Conservation (phyloP, 1,139 yeast genomes). For the Lodderomyces elongisporus region DNA sequence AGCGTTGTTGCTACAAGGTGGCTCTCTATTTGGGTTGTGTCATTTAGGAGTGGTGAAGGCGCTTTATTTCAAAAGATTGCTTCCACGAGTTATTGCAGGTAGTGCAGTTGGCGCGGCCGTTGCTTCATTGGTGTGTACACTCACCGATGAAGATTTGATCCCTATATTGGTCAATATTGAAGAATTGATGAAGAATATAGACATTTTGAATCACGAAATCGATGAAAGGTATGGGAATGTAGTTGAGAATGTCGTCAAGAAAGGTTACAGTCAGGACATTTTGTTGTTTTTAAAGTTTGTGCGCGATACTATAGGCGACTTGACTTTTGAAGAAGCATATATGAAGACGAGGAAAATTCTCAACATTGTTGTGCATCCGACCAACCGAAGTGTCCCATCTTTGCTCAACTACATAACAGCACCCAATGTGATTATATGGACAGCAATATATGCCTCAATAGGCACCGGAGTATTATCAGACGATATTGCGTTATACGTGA, state of each 20-base stretch:
- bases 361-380: constrained; percentile 86
- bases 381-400: constrained; percentile 66
- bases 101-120: constrained; percentile 93
- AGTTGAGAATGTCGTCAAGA: constrained; percentile 59
- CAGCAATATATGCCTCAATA: constrained; percentile 72
- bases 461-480: constrained; percentile 64
- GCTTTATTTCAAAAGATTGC: constrained; percentile 60
- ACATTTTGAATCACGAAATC: constrained; percentile 47
- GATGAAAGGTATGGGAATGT: constrained; percentile 63
- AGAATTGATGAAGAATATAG: constrained; percentile 49
- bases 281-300: constrained; percentile 75
- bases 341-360: constrained; percentile 76
- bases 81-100: constrained; percentile 88
- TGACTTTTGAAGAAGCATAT: constrained; percentile 92
- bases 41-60: constrained; percentile 91
- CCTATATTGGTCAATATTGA: constrained; percentile 44
- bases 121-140: constrained; percentile 76
- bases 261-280: constrained; percentile 84
- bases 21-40: constrained; percentile 87
- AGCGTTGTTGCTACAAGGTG: constrained; percentile 88
- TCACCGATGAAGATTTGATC: constrained; percentile 52
- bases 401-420: constrained; percentile 86
- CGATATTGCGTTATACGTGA: constrained; percentile 61
- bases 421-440: constrained; percentile 88
- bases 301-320: constrained; percentile 67